Base-by-base conservation (phyloP, 495 filamentous ascomycete species). In the Xylaria castorea region DNA sequence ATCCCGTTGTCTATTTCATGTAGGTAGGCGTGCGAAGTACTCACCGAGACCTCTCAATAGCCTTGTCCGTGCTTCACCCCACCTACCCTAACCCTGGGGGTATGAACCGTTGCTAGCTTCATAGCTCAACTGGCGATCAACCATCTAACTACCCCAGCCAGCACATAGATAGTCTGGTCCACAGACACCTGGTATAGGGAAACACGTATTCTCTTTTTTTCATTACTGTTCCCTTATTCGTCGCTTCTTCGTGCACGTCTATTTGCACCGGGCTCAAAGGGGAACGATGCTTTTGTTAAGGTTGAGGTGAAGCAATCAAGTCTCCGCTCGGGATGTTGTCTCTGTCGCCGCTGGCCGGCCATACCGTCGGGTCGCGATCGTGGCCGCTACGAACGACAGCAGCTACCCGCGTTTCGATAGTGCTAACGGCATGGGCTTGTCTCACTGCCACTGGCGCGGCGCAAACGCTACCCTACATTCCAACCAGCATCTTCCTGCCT, bases 401-500 rank as follows among this genome's bases (percentile, higher is more conserved):
- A 71, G 73, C 74, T 72, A 74, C 65, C 70, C 76, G 72, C 50
- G 46, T 66, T 66, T 70, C 74, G 42, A 66, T 72, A 75, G 68
- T 74, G 42, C 55, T 80, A 65, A 61, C 66, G 11, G 65, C 58
- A 53, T 80, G 66, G 50, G 55, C 58, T 16, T 75, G 55, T 32
- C 65, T 80, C 57, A 42, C 68, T 25, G 69, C 68, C 30, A 44
- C 74, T 22, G 38, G 53, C 44, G 72, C 72, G 25, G 75, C 80
- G 42, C 77, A 86, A 68, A 79, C 84, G 30, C 83, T 93, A 32
- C 93, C 93, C 40, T 97, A 97, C 83, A 89, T 87, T 32, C 93
- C 94, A 0, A 92, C 94, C 0, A 87, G 85, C 30, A 85, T 95
- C 58, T 83, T 93, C 42, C 83, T 91, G 5, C 79, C 87, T 14